Evolutionary conservation across 148 eudicot genomes (phyloP), one percentile per base, ranked within the genome.

Genomic region (Fagopyrum homotropicum): DNA sequence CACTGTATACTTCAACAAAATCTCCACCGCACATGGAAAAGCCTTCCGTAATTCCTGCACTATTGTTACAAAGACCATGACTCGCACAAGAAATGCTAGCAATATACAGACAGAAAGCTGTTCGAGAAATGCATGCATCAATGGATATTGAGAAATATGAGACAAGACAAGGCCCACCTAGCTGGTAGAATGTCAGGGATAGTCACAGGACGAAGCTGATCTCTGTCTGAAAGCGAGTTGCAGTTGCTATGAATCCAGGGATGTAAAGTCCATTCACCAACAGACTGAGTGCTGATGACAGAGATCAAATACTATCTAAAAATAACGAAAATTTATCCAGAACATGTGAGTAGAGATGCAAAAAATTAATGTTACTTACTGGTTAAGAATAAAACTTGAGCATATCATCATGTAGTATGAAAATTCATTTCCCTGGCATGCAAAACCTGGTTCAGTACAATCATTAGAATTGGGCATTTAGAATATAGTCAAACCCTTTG

Each of bases 1-100:
- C 99, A 69, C 79, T 88, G 78, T 96, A 96, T 72, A 96, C 98
- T 85, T 96, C 99, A 74, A 92, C 92, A 79, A 96, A 96, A 79
- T 96, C 99, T 69, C 99, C 99, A 60, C 98, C 99, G 81, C 99
- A 96, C 99, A 96, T 96, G 75, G 99, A 96, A 82, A 96, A 96
- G 78, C 99, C 99, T 81, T 96, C 94, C 15, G 98, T 96, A 71
- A 92, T 92, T 85, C 98, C 99, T 90, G 97, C 94, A 84, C 99
- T 92, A 97, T 83, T 88, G 73, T 71, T 80, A 80, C 68, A 73
- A 80, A 81, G 80, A 73, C 71, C 79, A 78, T 15, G 45, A 66
- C 14, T 66, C n/a, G 43, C 71, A 40, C 71, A 66, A 14, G 71
- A 14, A 40, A 40, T 35, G 66, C 66, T 60, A 60, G 66, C 43